Evolutionary conservation across 1,139 yeast genomes (phyloP), one percentile per base, ranked within the genome.

Genomic region (Magnusiomyces suaveolens): DNA sequence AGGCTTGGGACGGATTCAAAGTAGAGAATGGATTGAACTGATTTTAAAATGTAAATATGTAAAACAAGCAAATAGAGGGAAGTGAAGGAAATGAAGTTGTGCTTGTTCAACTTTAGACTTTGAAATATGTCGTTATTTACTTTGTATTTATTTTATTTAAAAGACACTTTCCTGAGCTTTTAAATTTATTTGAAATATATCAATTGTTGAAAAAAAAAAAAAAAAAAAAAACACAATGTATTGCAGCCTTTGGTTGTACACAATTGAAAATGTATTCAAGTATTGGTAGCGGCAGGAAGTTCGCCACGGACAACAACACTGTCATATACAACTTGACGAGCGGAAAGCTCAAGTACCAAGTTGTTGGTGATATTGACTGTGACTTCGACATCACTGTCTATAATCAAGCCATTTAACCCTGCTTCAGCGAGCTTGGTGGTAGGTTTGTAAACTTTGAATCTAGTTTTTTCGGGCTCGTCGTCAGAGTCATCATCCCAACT

Each of bases 1-100:
- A 81, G 61, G 90, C 97, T 1, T 94, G 98, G 98, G 98, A 90
- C 61, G 73, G 70, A 29, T 92, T 90, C 70, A 88, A 85, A 66
- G 72, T 68, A 50, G 76, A 77, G 51, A 83, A 83, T 63, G 73
- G 74, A 36, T 67, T 80, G 53, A 66, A 64, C 48, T 74, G 56
- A 49, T 8, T 32, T 32, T n/a, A n/a, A n/a, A 29, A 12, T 29
- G 33, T 6, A 29, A 29, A 29, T 29, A 29, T n/a, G 33, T 29
- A 29, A 29, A 29, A 12, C 33, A 29, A 29, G 33, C 33, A 29
- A 29, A 29, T 6, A 29, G 33, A 29, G n/a, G n/a, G n/a, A n/a
- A n/a, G n/a, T n/a, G n/a, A n/a, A n/a, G n/a, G n/a, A n/a, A n/a
- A n/a, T n/a, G n/a, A n/a, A n/a, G n/a, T n/a, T n/a, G n/a, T n/a